Evolutionary conservation across 2,329 filamentous ascomycete genomes (phyloP), one percentile per base, ranked within the genome.

Genomic region (Calonectria fujianensis): DNA sequence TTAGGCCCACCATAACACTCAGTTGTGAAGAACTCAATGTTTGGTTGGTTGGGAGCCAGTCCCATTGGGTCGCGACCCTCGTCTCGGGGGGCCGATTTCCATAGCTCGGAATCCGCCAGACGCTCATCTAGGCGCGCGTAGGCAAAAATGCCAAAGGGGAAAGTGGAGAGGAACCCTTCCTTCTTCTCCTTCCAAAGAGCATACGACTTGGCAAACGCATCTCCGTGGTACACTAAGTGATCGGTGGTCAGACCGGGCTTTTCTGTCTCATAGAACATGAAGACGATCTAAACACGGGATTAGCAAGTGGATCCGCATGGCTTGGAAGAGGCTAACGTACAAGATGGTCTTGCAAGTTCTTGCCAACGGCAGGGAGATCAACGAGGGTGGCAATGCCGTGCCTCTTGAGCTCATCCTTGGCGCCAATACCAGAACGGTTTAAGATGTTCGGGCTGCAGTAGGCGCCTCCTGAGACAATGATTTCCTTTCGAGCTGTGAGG

Each of bases 21-120:
- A 0, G 91, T 92, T 39, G 87, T 90, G 83, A 92, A 93, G 82
- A 92, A 89, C 78, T 93, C 92, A 64, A 92, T 81, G 78, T 93
- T 91, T 0, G 92, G 90, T 79, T 93, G 92, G 8, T 83, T 82
- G 0, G 85, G 83, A 0, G 88, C 88, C 20, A 93, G 84, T 24
- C 89, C 90, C 91, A 94, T 93, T 0, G 92, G 91, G 77, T 93
- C 92, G 6, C 91, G 89, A 5, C 89, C 90, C 32, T 86, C 82
- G 45, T 84, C 69, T 8, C 88, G 85, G 0, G 86, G 83, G 0
- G 90, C 89, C 6, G 86, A 83, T 3, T 85, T 85, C 92, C 92
- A 93, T 9, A 91, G 78, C 4, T 87, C 84, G 1, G 89, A 88
- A 76, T 91, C 85, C 59, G 87, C 84, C 1, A 93, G 87, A 9